Evolutionary conservation across 2,329 filamentous ascomycete species (phyloP), one percentile per base, ranked within the genome.

Genomic region (Ramichloridium luteum): DNA sequence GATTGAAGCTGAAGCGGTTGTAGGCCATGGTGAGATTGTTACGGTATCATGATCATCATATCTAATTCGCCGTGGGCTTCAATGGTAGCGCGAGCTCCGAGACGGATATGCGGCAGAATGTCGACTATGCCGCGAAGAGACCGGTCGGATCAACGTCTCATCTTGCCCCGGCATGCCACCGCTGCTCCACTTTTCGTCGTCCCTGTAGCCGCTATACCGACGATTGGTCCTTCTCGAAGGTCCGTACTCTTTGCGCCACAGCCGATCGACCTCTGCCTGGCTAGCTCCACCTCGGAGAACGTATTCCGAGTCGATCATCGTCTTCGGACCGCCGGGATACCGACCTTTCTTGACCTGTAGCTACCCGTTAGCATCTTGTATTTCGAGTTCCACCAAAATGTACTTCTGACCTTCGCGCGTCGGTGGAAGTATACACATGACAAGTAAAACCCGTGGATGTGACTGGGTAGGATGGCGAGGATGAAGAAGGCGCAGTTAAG

Each of bases 371-470:
- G 14, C 12, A 11, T n/a, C 13, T n/a, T 8, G 15, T 5, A 17
- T 6, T 27, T 9, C 22, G 15, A n/a, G n/a, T n/a, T n/a, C n/a
- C n/a, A n/a, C n/a, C n/a, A n/a, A n/a, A n/a, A n/a, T n/a, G n/a
- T n/a, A 28, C 16, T 16, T 16, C 29, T 15, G 35, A 54, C 51
- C 41, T 55, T 57, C 3, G 46, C 44, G 27, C 53, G 47, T 17
- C 58, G 47, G 25, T 53, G 51, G 40, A 59, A 61, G 38, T 59
- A 62, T 0, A 50, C 53, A 35, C 52, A 52, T 16, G 46, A 51
- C 30, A 61, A 50, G 39, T 60, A 61, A 41, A 61, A 60, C 25
- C 54, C 57, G 36, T 62, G 58, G 4, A 60, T 41, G 34, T 61
- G 56, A 3, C 47, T 51, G 2, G 57, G 59, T 5, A 61, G 50